phyloP scores from a whole-genome alignment of 495 filamentous ascomycete genomes.

The Penicillium silybi region DNA sequence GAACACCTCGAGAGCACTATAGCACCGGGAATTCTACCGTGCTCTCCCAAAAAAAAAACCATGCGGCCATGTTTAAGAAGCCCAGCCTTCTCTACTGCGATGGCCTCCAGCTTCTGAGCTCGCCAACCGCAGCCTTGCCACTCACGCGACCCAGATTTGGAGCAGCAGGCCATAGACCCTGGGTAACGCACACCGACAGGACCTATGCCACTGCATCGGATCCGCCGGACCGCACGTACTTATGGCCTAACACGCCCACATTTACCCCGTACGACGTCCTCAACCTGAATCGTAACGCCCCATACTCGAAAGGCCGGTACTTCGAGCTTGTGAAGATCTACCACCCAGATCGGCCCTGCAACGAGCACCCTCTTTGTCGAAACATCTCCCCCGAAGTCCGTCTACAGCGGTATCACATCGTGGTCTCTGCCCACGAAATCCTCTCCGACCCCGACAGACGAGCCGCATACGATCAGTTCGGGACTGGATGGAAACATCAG shows the following conservation, averaged over 20 bases:
- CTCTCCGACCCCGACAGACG: constrained; percentile 80
- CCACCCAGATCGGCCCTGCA: constrained; percentile 73
- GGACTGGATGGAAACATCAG: constrained; percentile 69
- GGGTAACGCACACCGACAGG: constrained; percentile 5
- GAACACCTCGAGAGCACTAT: constrained; percentile 11
- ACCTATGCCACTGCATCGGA: constrained; percentile 33
- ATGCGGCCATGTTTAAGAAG: constrained; percentile 44
- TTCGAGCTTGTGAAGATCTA: constrained; percentile 93
- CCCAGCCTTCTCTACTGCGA: constrained; percentile 18
- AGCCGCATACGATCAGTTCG: constrained; percentile 75
- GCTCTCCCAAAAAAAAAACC: constrained; percentile 19
- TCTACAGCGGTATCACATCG: constrained; percentile 80
- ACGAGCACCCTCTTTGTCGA: constrained; percentile 45
- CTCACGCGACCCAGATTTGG: constrained; percentile 1
- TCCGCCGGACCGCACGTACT: constrained; percentile 21
- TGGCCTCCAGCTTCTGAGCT: constrained; percentile 29
- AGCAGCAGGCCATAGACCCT: background rate
- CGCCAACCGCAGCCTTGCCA: constrained; percentile 17
- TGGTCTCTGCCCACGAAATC: constrained; percentile 83
- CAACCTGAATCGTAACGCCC: constrained; percentile 52
- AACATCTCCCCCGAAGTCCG: constrained; percentile 52
- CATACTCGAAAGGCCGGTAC: constrained; percentile 79
- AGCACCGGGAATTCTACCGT: constrained; percentile 14
- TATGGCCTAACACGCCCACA: constrained; percentile 33
- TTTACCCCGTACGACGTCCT: constrained; percentile 93